Percentiles rank a stretch among this genome's conserved stretches.
Conservation (phyloP, 331 rosid genomes). For the Quercus lobata region DNA sequence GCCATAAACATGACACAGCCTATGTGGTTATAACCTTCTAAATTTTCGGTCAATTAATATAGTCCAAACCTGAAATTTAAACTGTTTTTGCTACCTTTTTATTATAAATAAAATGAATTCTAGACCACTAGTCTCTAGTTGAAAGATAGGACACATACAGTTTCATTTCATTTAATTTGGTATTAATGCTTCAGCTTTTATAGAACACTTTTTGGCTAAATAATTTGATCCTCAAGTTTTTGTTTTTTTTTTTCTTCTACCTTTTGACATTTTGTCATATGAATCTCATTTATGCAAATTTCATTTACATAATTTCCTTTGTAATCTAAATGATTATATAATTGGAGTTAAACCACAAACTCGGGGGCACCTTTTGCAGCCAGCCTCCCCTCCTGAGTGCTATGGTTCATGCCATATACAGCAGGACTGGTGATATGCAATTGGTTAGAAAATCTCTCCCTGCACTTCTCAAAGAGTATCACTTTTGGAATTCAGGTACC, state of each 20-base stretch:
- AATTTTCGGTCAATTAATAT: background rate
- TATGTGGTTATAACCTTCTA: background rate
- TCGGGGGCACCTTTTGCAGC: constrained; percentile 42
- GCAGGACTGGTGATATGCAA: constrained; percentile 53
- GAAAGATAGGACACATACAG: background rate
- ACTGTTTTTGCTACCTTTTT: background rate
- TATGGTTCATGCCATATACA: constrained; percentile 74
- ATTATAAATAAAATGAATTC: background rate
- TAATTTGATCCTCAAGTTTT: background rate
- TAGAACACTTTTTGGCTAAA: background rate
- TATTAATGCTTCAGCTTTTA: background rate
- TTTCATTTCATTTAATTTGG: background rate
- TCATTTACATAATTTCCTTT: background rate
- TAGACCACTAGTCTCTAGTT: background rate
- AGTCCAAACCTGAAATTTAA: background rate
- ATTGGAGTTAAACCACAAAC: constrained; percentile 30
- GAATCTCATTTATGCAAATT: background rate
- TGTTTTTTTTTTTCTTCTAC: background rate
- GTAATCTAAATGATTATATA: constrained; percentile 18
- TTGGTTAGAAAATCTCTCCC: constrained; percentile 66
- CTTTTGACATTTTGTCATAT: background rate
- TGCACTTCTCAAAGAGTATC: constrained; percentile 66
- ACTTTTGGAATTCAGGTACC: constrained; percentile 61
- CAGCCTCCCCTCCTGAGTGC: constrained; percentile 97
- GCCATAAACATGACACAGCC: background rate